Conservation (phyloP, 116 monocot genomes). For the Phalaenopsis hybrid region DNA sequence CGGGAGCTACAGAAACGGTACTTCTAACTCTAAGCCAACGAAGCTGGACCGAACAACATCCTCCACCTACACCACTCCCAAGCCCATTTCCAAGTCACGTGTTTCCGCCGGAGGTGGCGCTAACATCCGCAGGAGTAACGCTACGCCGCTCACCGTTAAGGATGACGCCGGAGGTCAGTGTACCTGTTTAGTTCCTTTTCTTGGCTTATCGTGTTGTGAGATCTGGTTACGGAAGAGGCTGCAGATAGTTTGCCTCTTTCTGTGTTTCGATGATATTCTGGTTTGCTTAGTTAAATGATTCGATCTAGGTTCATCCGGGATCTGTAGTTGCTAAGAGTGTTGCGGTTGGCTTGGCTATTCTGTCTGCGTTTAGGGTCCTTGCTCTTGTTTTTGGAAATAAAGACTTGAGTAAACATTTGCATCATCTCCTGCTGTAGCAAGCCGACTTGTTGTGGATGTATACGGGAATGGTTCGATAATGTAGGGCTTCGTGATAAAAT, state of each 20-base stretch:
- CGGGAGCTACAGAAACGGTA: conserved; percentile 33
- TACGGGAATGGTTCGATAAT: background rate
- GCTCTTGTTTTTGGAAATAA: background rate
- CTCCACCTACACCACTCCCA: conserved; percentile 34
- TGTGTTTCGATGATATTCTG: background rate
- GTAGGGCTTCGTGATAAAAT: background rate
- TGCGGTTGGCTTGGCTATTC: background rate
- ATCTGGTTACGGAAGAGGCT: conserved; percentile 7
- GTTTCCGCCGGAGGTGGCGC: conserved; percentile 9
- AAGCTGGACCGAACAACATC: conserved; percentile 33
- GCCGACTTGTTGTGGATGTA: background rate
- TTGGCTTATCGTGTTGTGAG: background rate
- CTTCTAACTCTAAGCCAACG: conserved; percentile 7
- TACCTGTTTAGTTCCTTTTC: background rate
- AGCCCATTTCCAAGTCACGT: conserved; percentile 23
- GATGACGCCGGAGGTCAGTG: conserved; percentile 26
- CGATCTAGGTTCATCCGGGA: background rate
- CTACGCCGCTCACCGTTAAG: conserved; percentile 10
- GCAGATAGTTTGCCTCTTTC: background rate
- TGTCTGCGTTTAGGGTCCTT: background rate
- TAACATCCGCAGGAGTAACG: conserved; percentile 16
- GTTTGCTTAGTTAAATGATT: background rate
- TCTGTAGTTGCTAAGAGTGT: background rate
- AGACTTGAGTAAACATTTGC: background rate
- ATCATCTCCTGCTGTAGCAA: background rate